phyloP scores from a whole-genome alignment of 768 basidiomycete species.

The Boletus edulis region DNA sequence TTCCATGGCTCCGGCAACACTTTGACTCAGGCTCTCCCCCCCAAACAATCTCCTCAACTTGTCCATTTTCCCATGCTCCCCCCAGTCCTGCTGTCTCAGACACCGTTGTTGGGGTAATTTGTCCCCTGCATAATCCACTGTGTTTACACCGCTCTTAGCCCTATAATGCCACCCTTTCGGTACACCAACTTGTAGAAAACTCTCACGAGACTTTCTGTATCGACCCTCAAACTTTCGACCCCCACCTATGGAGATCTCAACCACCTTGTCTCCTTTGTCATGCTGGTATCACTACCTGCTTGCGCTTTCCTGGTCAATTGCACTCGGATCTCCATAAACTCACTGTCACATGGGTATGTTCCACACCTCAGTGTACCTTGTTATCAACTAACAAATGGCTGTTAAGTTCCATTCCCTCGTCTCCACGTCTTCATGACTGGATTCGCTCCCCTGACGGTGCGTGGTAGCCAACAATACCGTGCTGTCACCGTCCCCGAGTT shows the following conservation, averaged over 20 bases:
- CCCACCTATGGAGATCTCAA: slow-evolving; percentile 98
- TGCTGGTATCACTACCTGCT: slow-evolving; percentile 97
- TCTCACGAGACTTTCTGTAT: slow-evolving; percentile 98
- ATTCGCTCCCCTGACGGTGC: slow-evolving; percentile 90
- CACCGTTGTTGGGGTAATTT: slow-evolving; percentile 88
- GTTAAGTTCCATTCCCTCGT: slow-evolving; percentile 92
- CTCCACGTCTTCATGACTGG: slow-evolving; percentile 99
- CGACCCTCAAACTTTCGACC: slow-evolving; percentile 90
- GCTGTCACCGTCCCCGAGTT: slow-evolving; percentile 97
- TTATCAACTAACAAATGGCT: slow-evolving; percentile 2
- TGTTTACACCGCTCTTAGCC: slow-evolving; percentile 47
- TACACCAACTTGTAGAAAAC: slow-evolving; percentile 99
- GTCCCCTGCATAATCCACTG: not conserved
- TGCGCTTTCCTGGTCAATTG: slow-evolving; percentile 99
- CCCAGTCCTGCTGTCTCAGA: slow-evolving; percentile 97
- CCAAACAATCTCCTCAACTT: too few species aligned
- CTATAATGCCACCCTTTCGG: slow-evolving; percentile 97
- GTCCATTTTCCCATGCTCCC: too few species aligned
- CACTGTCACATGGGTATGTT: slow-evolving; percentile 93
- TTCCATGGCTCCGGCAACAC: too few species aligned
- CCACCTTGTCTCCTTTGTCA: slow-evolving; percentile 95
- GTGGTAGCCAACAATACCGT: slow-evolving; percentile 92
- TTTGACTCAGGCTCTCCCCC: too few species aligned
- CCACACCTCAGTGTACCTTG: not conserved
- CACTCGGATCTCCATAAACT: slow-evolving; percentile 98